A percentile compares a stretch with the other conserved stretches of the same genome.
Conservation (phyloP, 305 asterid species). For the Fraxinus baroniana region DNA sequence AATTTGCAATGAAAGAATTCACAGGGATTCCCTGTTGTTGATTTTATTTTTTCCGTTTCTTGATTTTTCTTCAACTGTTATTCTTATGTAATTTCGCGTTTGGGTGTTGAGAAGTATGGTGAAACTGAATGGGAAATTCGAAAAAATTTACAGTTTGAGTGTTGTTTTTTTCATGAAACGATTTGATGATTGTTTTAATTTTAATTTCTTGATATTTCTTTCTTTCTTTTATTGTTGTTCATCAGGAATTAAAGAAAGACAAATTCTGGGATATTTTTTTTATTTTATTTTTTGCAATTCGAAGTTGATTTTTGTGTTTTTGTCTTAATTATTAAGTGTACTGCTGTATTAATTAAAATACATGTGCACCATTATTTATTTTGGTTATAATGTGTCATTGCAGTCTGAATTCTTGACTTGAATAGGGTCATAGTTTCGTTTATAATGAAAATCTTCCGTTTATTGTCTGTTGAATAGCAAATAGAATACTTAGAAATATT, state of each 20-base stretch:
- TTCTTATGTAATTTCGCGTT: background rate
- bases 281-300: background rate
- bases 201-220: background rate
- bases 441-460: background rate
- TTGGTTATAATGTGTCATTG: background rate
- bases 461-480: background rate
- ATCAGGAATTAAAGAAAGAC: background rate
- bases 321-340: background rate
- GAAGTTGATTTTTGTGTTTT: background rate
- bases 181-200: background rate
- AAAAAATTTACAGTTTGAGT: background rate
- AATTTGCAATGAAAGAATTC: conserved; percentile 1
- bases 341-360: conserved; percentile 8
- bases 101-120: background rate
- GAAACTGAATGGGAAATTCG: background rate
- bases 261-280: background rate
- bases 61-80: background rate
- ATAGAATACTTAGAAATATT: background rate
- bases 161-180: conserved; percentile 6
- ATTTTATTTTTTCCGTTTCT: background rate
- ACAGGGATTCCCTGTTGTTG: conserved; percentile 12
- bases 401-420: background rate
- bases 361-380: background rate
- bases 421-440: background rate
- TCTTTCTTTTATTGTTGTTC: background rate